Conservation (phyloP, 306 rosid genomes). For the Cucurbita argyrosperma region DNA sequence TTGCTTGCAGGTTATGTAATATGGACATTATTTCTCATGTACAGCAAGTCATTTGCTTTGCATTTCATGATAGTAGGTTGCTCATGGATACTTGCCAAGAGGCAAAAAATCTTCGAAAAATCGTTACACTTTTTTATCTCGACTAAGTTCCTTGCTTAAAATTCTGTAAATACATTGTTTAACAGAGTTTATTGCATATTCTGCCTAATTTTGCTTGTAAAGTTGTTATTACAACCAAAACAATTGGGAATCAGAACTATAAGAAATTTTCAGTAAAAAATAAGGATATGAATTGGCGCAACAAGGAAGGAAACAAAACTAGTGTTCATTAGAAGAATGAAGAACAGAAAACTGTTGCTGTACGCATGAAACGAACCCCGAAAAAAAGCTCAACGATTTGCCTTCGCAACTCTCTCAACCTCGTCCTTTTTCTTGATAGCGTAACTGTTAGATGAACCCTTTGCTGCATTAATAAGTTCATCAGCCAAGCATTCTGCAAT, state of each 20-base stretch:
- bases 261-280: not conserved
- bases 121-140: constrained; percentile 91
- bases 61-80: constrained; percentile 90
- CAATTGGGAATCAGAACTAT: too few relatives aligned
- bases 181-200: not conserved
- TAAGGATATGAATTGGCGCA: not conserved
- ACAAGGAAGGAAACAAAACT: not conserved
- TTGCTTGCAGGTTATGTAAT: constrained; percentile 77
- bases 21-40: constrained; percentile 95
- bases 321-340: not conserved
- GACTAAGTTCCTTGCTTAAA: constrained; percentile 24
- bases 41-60: constrained; percentile 98
- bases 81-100: constrained; percentile 99
- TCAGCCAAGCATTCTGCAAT: constrained; percentile 4
- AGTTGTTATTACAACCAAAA: not conserved
- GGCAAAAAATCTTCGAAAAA: constrained; percentile 84
- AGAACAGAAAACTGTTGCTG: not conserved
- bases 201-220: not conserved
- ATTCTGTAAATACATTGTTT: constrained; percentile 5
- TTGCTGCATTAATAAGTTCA: constrained; percentile 5
- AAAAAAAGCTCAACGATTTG: not conserved
- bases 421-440: constrained; percentile 6
- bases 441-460: not conserved
- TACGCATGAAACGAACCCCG: not conserved
- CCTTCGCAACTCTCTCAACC: constrained; percentile 1